Evolutionary conservation across 129 eudicot species (phyloP), one percentile per base, ranked within the genome.

Genomic region (Tanacetum coccineum): DNA sequence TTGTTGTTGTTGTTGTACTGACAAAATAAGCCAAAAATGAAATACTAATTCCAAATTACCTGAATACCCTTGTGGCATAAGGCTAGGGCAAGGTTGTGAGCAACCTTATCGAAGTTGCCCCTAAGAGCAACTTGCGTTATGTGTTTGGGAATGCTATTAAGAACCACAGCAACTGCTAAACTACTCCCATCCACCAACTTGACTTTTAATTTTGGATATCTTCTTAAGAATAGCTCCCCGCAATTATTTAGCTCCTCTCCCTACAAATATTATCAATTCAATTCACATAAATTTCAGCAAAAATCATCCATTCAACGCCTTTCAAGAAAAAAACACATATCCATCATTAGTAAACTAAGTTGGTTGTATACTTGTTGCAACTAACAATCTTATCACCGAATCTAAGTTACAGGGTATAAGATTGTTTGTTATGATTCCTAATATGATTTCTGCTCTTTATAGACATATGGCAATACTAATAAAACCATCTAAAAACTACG

Each of bases 181-280:
- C 96, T 87, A 70, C 93, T 91, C 5, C 97, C 94, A 83, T 91
- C 96, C 32, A 87, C 97, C 71, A 87, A 56, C 79, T 83, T 85
- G 50, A 83, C 74, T 36, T 80, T 91, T 4, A 91, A 68, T 22
- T 79, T 65, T 4, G 96, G 96, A 25, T 85, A 70, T 70, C 68
- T 87, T 71, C 74, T 70, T 14, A 87, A 67, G 68, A 74, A 87
- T 48, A 85, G 32, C 59, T 80, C 88, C 26, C 96, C 97, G 54
- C 74, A 85, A 50, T 59, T 61, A 71, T 91, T 91, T 4, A 87
- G 72, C 49, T 85, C 94, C 47, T 83, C 87, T 13, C 79, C 80
- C 96, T 87, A 63, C 22, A 79, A 8, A 32, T 15, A 36, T 3
- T 15, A 54, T n/a, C 22, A 54, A 54, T 54, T 1, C 15, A n/a